These are phyloP conservation scores for Rubroshorea leprosula DNA, from an alignment of 345 rosid genomes.

Conservation along the genomic window DNA sequence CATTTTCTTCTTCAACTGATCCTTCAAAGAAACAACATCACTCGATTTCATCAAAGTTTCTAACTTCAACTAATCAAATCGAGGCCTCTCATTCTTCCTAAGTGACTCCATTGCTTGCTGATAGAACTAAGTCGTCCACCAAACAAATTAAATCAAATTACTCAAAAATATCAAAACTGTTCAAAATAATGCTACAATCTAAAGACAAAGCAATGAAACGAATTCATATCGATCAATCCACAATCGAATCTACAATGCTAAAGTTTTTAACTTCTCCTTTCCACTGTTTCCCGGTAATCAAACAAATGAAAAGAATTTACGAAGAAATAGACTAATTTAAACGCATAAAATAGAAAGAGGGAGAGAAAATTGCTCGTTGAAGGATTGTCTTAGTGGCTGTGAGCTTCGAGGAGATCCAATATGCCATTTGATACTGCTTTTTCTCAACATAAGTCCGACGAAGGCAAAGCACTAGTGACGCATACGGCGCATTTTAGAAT, in stretches of 20 bases:
- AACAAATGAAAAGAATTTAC: not conserved
- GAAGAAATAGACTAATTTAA: not conserved
- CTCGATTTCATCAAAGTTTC: slow-evolving; percentile 40
- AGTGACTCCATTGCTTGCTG: slow-evolving; percentile 95
- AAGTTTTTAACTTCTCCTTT: too few species aligned
- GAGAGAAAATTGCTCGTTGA: slow-evolving; percentile 48
- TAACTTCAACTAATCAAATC: slow-evolving; percentile 44
- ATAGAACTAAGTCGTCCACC: slow-evolving; percentile 57
- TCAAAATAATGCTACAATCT: slow-evolving; percentile 1
- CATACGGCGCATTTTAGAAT: not conserved
- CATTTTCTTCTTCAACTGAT: slow-evolving; percentile 65
- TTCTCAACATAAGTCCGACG: not conserved
- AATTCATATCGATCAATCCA: not conserved
- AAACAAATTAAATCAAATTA: slow-evolving; percentile 19
- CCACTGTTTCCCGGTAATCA: not conserved
- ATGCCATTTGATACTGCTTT: too few species aligned
- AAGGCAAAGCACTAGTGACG: not conserved
- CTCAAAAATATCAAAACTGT: not conserved
- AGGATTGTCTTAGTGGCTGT: slow-evolving; percentile 84
- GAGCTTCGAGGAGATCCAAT: slow-evolving; percentile 94
- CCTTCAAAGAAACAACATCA: slow-evolving; percentile 68
- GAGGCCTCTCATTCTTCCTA: slow-evolving; percentile 56
- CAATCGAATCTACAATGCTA: slow-evolving; percentile 1
- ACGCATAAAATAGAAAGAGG: not conserved
- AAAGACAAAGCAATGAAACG: not conserved